Percentiles rank a stretch among this genome's conserved stretches.
phyloP scores from a whole-genome alignment of 192 early-diverging fungal species.

The Backusella psychrophila region DNA sequence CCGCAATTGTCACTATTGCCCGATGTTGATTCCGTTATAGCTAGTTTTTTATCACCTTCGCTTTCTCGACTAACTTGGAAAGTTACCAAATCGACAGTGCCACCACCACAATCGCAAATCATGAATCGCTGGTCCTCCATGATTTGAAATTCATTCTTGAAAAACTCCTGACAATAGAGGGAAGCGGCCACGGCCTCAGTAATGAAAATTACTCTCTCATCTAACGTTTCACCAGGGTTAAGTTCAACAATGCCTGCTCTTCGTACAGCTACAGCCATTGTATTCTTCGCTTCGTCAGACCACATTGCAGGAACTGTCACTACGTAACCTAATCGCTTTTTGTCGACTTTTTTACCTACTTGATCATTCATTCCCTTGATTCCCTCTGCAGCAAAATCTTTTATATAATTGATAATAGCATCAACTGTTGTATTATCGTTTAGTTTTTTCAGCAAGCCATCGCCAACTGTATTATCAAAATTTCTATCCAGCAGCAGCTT shows the following conservation, averaged over 20 bases:
- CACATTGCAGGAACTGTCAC: constrained; percentile 53
- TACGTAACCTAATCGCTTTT: constrained; percentile 30
- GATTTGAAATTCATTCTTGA: constrained; percentile 37
- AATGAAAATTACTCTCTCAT: constrained; percentile 45
- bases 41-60: constrained; percentile 5
- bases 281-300: constrained; percentile 50
- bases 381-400: constrained; percentile 40
- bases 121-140: constrained; percentile 37
- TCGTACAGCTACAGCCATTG: constrained; percentile 46
- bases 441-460: neutral
- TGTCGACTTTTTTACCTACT: constrained; percentile 33
- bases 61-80: constrained; percentile 37
- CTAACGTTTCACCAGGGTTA: neutral
- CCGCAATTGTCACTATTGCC: constrained; percentile 56
- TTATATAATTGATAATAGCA: constrained; percentile 48
- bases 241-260: constrained; percentile 40
- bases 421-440: constrained; percentile 22
- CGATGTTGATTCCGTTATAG: constrained; percentile 47
- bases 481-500: neutral
- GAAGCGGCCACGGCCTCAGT: constrained; percentile 54
- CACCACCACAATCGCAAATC: constrained; percentile 54
- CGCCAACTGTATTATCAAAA: neutral
- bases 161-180: constrained; percentile 47
- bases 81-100: constrained; percentile 50
- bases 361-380: constrained; percentile 37